Evolutionary conservation across 495 filamentous ascomycete genomes (phyloP).

Genomic region (Usnea hakonensis): DNA sequence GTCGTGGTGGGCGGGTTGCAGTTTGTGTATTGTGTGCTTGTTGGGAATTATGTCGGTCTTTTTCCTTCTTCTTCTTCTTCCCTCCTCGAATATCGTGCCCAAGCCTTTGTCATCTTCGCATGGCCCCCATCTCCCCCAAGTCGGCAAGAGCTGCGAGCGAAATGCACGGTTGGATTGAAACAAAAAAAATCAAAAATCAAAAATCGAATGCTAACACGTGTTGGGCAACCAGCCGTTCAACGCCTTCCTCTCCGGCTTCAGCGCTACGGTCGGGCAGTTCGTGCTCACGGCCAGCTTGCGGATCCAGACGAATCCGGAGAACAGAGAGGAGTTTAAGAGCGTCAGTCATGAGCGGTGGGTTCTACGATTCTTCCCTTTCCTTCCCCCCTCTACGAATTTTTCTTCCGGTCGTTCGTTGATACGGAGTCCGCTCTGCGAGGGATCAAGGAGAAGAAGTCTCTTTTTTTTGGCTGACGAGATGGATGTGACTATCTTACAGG

Average conservation of each 20-base stretch:
- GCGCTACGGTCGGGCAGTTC: constrained; percentile 92
- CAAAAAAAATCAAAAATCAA: too few species aligned
- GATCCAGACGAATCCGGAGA: constrained; percentile 67
- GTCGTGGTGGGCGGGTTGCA: constrained; percentile 79
- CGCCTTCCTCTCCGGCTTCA: constrained; percentile 92
- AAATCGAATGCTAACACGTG: too few species aligned
- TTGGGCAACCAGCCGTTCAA: constrained; percentile 72
- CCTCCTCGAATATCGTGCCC: too few species aligned
- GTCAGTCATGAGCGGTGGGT: constrained; percentile 45
- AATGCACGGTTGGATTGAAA: too few species aligned
- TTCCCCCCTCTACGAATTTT: background rate
- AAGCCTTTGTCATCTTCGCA: background rate
- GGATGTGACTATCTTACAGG: constrained; percentile 37
- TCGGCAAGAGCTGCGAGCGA: too few species aligned
- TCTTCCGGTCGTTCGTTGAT: background rate
- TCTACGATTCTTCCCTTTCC: background rate
- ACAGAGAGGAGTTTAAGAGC: constrained; percentile 27
- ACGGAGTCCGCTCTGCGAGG: background rate
- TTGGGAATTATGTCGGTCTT: constrained; percentile 81
- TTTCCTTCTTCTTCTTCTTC: background rate
- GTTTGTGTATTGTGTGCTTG: constrained; percentile 87
- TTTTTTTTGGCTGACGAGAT: background rate
- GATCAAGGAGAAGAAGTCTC: background rate
- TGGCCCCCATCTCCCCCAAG: background rate
- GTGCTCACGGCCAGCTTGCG: constrained; percentile 84